These are phyloP conservation scores for Ambrosia trifida DNA, from an alignment of 129 eudicot species.

Conservation along the genomic window DNA sequence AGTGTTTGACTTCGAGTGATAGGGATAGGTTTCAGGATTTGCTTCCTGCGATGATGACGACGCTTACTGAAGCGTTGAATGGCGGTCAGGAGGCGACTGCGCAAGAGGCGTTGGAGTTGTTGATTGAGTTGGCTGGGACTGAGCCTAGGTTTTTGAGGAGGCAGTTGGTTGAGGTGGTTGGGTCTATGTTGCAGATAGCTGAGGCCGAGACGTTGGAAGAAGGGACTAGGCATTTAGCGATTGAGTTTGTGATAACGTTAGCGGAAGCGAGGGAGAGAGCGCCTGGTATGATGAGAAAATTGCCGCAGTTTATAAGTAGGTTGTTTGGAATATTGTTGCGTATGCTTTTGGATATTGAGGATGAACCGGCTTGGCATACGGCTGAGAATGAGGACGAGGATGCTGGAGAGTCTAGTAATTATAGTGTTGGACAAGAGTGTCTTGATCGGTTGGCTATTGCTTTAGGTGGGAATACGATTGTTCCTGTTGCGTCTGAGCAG, in stretches of 20 bases:
- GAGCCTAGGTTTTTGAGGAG: conserved; percentile 96
- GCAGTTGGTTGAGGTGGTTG: conserved; percentile 94
- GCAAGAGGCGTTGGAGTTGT: conserved; percentile 85
- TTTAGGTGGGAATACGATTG: conserved; percentile 85
- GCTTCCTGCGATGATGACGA: conserved; percentile 91
- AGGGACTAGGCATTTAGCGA: conserved; percentile 80
- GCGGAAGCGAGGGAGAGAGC: conserved; percentile 93
- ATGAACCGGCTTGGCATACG: conserved; percentile 87
- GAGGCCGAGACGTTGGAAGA: conserved; percentile 91
- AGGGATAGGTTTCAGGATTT: conserved; percentile 96
- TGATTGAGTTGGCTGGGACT: conserved; percentile 94
- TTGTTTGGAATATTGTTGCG: conserved; percentile 66
- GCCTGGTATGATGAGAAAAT: conserved; percentile 94
- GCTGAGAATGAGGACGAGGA: conserved; percentile 89
- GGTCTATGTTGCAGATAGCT: conserved; percentile 90
- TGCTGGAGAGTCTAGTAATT: conserved; percentile 89
- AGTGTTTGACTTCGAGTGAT: conserved; percentile 69
- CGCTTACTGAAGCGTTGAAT: conserved; percentile 85
- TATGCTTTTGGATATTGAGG: conserved; percentile 81
- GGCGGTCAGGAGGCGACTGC: conserved; percentile 87
- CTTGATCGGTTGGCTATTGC: conserved; percentile 84
- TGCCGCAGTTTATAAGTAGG: conserved; percentile 85
- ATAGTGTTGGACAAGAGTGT: conserved; percentile 92
- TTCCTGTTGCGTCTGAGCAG: conserved; percentile 91
- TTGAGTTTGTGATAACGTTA: conserved; percentile 84